A percentile compares a stretch with the other conserved stretches of the same genome.
phyloP scores from a whole-genome alignment of 768 basidiomycete genomes.

The Rhodotorula kratochvilovae region DNA sequence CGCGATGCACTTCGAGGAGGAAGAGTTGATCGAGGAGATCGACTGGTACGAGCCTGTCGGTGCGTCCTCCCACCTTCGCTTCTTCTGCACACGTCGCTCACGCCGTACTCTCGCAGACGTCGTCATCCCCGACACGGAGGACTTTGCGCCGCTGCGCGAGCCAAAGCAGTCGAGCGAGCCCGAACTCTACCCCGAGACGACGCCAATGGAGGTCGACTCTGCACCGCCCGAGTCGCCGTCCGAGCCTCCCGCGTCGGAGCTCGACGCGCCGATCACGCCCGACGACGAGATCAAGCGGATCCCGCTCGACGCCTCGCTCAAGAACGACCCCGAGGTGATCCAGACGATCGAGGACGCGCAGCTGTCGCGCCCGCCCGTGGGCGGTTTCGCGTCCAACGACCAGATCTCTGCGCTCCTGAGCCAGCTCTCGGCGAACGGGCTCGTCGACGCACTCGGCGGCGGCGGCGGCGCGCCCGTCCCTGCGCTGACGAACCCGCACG shows the following conservation, averaged over 20 bases:
- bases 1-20: slow-evolving; percentile 27
- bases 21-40: slow-evolving; percentile 28
- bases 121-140: slow-evolving; percentile 8
- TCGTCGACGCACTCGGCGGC: background rate
- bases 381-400: slow-evolving; percentile 12
- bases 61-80: background rate
- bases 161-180: slow-evolving; percentile 13
- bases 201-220: slow-evolving; percentile 10
- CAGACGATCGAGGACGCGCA: slow-evolving; percentile 21
- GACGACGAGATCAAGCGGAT: slow-evolving; percentile 10
- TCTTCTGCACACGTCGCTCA: background rate
- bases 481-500: background rate
- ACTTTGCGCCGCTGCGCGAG: slow-evolving; percentile 1
- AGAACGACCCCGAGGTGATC: background rate
- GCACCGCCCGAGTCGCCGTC: slow-evolving; percentile 7
- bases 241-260: background rate
- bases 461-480: background rate
- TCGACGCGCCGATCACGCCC: background rate
- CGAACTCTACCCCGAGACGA: slow-evolving; percentile 1
- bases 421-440: slow-evolving; percentile 2
- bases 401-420: slow-evolving; percentile 22
- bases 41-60: slow-evolving; percentile 30
- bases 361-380: background rate
- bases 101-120: background rate
- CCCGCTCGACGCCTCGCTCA: slow-evolving; percentile 3